These are phyloP conservation scores for Medicago ruthenica DNA, from an alignment of 306 rosid genomes.

Conservation along the genomic window DNA sequence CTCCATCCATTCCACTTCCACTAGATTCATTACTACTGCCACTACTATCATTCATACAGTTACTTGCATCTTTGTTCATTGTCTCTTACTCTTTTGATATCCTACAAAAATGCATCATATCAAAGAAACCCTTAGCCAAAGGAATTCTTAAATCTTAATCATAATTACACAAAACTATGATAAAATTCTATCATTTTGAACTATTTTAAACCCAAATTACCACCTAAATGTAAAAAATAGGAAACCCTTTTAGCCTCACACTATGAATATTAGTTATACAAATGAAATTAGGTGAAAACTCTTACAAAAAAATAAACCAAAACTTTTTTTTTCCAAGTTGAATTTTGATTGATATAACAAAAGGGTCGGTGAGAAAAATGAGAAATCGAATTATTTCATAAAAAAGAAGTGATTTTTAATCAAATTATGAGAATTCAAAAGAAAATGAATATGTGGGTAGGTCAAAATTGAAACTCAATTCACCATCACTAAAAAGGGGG, in stretches of 20 bases:
- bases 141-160: background rate
- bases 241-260: slow-evolving; percentile 21
- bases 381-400: background rate
- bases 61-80: slow-evolving; percentile 38
- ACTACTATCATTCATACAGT: slow-evolving; percentile 42
- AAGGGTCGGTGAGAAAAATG: slow-evolving; percentile 19
- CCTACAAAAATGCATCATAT: slow-evolving; percentile 44
- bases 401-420: slow-evolving; percentile 17
- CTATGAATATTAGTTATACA: background rate
- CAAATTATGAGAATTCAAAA: slow-evolving; percentile 10
- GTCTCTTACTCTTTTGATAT: background rate
- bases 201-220: slow-evolving; percentile 22
- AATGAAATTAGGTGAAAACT: slow-evolving; percentile 27
- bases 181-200: slow-evolving; percentile 14
- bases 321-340: background rate
- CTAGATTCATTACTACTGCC: slow-evolving; percentile 37
- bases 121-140: slow-evolving; percentile 25
- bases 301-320: background rate
- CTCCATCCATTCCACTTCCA: slow-evolving; percentile 35
- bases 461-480: slow-evolving; percentile 37
- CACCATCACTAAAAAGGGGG: background rate
- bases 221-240: slow-evolving; percentile 2
- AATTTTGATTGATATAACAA: slow-evolving; percentile 23
- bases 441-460: slow-evolving; percentile 29
- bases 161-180: slow-evolving; percentile 23